Base-by-base conservation (phyloP, 306 rosid genomes). In the Cyclanthera cordifolia region DNA sequence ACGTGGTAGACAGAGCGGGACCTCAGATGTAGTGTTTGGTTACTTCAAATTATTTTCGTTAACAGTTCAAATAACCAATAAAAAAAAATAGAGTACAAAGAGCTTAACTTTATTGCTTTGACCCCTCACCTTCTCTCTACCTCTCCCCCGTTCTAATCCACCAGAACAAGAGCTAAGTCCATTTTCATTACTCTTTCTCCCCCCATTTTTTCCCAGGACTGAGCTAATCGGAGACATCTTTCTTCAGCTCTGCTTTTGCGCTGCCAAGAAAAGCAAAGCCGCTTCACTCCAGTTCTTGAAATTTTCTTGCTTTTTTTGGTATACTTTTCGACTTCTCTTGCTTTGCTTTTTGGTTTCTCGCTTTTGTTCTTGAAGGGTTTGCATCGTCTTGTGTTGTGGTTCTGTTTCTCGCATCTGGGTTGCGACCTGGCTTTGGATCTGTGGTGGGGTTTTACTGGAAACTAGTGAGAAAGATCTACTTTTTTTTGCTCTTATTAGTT, bases 381-480 rank as follows among this genome's bases (percentile, higher is more conserved):
- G 68, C 23, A 17, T 74, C 46, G 32, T 27, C 49, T 60, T 59
- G 8, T 55, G 72, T 73, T 67, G 73, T 45, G 63, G 71, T 56
- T 79, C 23, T 23, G 54, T 71, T 56, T 83, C 76, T 73, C 45
- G 74, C 85, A 75, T 74, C 83, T 81, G 71, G 83, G 82, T 79
- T 70, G 77, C 71, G 77, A 28, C 77, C 72, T 79, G 72, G 63
- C 73, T 73, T 56, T 70, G 73, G 91, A 92, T 89, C 96, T 84
- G 83, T 79, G n/a, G 72, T 78, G 76, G 77, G 78, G 65, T 87
- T 81, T 72, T 56, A 19, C 76, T 34, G 53, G 23, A 72, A 53
- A 43, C 79, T 69, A 10, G 68, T 74, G 55, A 24, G 78, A 73
- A 73, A 84, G 89, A 89, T 89, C 96, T 75, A 53, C 43, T 73